A percentile compares a stretch with the other conserved stretches of the same genome.
These are phyloP conservation scores for Botrytis deweyae DNA, from an alignment of 2,329 filamentous ascomycete species.

Conservation along the genomic window DNA sequence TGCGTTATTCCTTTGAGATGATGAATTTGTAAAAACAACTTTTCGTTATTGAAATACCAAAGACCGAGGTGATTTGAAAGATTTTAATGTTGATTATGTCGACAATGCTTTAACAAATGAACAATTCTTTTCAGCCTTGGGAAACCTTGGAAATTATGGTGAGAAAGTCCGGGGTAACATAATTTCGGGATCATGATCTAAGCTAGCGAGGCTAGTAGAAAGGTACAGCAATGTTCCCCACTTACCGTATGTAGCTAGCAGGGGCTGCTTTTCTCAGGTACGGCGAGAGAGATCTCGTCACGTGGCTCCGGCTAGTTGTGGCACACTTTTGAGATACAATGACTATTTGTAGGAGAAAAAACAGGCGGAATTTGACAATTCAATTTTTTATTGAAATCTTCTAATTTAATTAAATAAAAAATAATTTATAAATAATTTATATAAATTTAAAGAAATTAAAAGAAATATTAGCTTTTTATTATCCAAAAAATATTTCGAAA, in stretches of 20 bases:
- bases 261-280: neutral
- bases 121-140: conserved; percentile 4
- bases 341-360: no score
- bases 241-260: neutral
- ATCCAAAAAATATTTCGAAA: no score
- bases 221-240: neutral
- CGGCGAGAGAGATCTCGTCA: neutral
- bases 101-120: neutral
- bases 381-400: no score
- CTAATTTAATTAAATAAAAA: no score
- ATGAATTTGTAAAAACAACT: neutral
- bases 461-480: no score
- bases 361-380: no score
- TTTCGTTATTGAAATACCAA: neutral
- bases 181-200: conserved; percentile 1
- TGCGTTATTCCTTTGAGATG: neutral
- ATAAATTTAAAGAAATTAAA: no score
- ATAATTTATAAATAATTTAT: no score
- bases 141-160: conserved; percentile 14
- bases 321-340: neutral
- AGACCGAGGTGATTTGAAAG: neutral
- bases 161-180: conserved; percentile 12
- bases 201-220: neutral
- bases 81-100: neutral
- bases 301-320: neutral